Evolutionary conservation across 2,329 filamentous ascomycete species (phyloP), one percentile per base, ranked within the genome.

Genomic region (Trichoderma sp.): DNA sequence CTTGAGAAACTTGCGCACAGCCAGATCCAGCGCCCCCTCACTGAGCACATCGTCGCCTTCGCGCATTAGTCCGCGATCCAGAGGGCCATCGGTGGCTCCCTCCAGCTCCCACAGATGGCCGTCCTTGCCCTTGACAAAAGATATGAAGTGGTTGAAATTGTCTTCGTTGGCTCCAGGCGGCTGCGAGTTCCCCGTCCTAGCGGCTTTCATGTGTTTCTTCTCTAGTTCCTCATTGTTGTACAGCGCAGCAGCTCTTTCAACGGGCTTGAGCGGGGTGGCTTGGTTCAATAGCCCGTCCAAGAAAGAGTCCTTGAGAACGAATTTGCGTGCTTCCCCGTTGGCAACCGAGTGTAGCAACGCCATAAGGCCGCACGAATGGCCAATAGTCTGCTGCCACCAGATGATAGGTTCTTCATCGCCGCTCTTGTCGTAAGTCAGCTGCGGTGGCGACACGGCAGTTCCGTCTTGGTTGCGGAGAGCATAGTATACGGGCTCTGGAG

Each of bases 301-400:
- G 55, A 85, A 80, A 14, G 86, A 89, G 18, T 79, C 82, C 5
- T 82, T 78, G 13, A 79, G 72, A 66, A 95, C 84, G 69, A 86
- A 83, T 2, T 79, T 76, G 21, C 85, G 81, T 0, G 89, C 86
- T 4, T 83, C 82, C 1, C 92, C 91, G 77, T 96, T 96, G 60
- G 86, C 86, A 0, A 91, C 85, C 18, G 87, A 87, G 77, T 96
- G 93, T 10, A 96, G 78, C 5, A 96, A 82, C 0, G 89, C 93
- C 75, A 94, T 93, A 26, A 94, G 85, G 0, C 93, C 93, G 76
- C 92, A 96, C 0, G 92, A 91, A 76, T 96, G 90, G 69, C 89
- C 87, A 74, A 96, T 96, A 0, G 91, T 96, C 79, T 96, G 93
- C 75, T 90, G 90, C 81, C 93, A 96, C 92, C 92, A 96, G 21